Percentiles rank a stretch among this genome's conserved stretches.
Evolutionary conservation across 495 filamentous ascomycete species (phyloP).

Genomic region (Zalerion maritima): DNA sequence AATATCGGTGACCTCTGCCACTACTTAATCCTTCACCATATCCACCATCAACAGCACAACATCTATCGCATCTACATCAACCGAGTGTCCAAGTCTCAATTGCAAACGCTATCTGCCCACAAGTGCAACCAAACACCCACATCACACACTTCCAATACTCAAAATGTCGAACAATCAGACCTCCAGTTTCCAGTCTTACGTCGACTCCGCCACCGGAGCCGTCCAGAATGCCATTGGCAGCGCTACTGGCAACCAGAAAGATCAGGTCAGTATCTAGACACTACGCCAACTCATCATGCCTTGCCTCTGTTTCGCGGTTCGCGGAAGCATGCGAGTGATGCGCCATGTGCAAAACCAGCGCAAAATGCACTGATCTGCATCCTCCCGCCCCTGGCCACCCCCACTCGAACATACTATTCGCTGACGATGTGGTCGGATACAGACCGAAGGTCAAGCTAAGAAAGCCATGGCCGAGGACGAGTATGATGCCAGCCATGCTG

Average conservation of each 20-base stretch:
- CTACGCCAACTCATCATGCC: not conserved
- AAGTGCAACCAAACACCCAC: too few relatives aligned
- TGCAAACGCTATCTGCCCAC: too few relatives aligned
- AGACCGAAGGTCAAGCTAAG: conserved; percentile 39
- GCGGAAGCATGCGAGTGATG: not conserved
- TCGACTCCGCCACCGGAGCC: conserved; percentile 61
- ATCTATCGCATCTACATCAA: too few relatives aligned
- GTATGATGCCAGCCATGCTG: conserved; percentile 55
- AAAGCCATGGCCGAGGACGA: conserved; percentile 46
- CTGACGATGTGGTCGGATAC: conserved; percentile 6
- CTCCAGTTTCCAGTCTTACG: conserved; percentile 67
- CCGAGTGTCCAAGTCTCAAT: too few relatives aligned
- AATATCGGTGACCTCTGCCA: too few relatives aligned
- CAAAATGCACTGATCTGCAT: too few relatives aligned
- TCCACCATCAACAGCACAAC: too few relatives aligned
- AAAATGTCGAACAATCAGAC: conserved; percentile 55
- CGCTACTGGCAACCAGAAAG: conserved; percentile 56
- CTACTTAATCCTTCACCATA: too few relatives aligned
- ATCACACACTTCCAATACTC: too few relatives aligned
- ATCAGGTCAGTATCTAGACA: conserved; percentile 40
- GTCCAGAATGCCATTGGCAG: conserved; percentile 58
- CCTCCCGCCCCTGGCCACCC: too few relatives aligned
- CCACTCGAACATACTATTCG: too few relatives aligned
- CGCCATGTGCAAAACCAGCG: conserved; percentile 1
- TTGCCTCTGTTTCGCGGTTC: not conserved